These are phyloP conservation scores for Geranomyces michiganensis DNA, from an alignment of 192 early-diverging fungal species.

Conservation along the genomic window DNA sequence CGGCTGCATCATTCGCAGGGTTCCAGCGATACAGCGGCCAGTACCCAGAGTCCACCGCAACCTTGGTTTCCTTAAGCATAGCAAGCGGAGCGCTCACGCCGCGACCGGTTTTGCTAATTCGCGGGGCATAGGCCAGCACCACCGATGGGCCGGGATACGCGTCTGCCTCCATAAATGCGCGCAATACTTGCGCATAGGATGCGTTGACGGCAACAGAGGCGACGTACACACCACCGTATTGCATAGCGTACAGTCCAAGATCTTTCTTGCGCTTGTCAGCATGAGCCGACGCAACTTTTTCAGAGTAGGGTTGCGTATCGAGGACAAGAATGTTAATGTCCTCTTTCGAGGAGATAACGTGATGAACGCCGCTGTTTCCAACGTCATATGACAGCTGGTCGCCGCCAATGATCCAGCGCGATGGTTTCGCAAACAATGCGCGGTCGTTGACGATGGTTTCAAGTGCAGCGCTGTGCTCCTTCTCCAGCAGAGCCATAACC, in stretches of 20 bases:
- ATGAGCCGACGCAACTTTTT: slow-evolving; percentile 40
- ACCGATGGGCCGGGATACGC: slow-evolving; percentile 85
- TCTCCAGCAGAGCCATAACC: slow-evolving; percentile 53
- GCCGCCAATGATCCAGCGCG: slow-evolving; percentile 89
- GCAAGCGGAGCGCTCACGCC: slow-evolving; percentile 54
- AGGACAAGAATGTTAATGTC: slow-evolving; percentile 91
- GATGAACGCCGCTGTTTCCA: slow-evolving; percentile 86
- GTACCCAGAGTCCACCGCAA: slow-evolving; percentile 83
- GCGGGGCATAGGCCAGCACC: slow-evolving; percentile 85
- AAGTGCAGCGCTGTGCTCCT: slow-evolving; percentile 1
- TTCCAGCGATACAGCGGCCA: slow-evolving; percentile 98
- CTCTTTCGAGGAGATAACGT: slow-evolving; percentile 79
- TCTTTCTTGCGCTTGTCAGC: slow-evolving; percentile 81
- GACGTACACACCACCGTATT: slow-evolving; percentile 87
- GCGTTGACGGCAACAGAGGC: slow-evolving; percentile 88
- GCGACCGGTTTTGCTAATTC: slow-evolving; percentile 25
- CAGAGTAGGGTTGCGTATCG: slow-evolving; percentile 83
- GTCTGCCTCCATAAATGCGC: slow-evolving; percentile 89
- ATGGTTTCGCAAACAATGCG: slow-evolving; percentile 59
- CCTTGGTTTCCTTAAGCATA: slow-evolving; percentile 85
- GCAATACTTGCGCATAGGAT: slow-evolving; percentile 85
- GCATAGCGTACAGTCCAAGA: slow-evolving; percentile 94
- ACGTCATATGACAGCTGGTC: slow-evolving; percentile 88
- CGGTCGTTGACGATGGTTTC: slow-evolving; percentile 44
- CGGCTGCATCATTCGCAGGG: slow-evolving; percentile 59